These are phyloP conservation scores for Tetrahymena elliotti DNA, from an alignment of 73 alveolate genomes.

Conservation along the genomic window DNA sequence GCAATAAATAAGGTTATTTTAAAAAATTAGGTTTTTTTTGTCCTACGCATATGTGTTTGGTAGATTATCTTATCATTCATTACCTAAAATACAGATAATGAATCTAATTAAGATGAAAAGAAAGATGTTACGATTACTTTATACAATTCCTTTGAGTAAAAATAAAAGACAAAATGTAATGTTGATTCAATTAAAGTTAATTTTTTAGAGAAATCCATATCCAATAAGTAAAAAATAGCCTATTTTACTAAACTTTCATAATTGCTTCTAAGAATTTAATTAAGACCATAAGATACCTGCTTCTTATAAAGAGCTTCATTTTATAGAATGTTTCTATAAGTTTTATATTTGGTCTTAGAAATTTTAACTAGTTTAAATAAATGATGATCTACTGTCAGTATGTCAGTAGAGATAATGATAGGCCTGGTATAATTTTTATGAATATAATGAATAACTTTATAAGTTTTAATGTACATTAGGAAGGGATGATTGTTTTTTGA, in stretches of 20 bases:
- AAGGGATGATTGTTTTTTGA: background rate
- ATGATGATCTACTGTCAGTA: no score
- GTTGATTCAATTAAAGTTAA: no score
- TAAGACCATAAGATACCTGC: background rate
- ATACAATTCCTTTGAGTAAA: no score
- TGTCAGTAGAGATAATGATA: background rate
- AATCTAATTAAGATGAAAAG: no score
- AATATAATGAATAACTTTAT: constrained; percentile 1
- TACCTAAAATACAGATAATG: no score
- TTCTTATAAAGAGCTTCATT: background rate
- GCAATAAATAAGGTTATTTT: no score
- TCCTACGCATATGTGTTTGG: no score
- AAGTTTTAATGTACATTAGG: background rate
- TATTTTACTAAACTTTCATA: background rate
- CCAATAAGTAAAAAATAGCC: background rate
- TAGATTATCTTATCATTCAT: no score
- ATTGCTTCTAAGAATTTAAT: background rate
- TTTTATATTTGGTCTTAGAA: background rate
- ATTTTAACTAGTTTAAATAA: background rate
- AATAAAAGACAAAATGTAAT: no score
- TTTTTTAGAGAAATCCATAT: no score
- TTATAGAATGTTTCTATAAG: background rate
- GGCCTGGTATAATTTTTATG: constrained; percentile 13
- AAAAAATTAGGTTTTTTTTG: no score
- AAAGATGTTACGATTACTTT: no score